Evolutionary conservation across 2,329 filamentous ascomycete genomes (phyloP).

Genomic region (Trichophyton rubrum): DNA sequence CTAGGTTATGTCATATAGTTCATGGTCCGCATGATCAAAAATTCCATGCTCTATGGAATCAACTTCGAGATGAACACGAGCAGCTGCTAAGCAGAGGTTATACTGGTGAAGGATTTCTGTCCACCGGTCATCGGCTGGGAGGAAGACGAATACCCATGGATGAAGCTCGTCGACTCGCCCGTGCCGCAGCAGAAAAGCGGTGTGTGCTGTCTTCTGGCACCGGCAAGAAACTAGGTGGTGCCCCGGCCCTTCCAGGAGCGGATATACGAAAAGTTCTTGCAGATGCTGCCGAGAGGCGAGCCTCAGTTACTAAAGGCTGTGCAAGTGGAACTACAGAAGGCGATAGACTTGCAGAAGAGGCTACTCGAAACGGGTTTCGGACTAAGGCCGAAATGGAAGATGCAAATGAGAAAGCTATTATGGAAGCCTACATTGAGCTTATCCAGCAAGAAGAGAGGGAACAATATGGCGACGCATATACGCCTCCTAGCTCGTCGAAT

Average conservation of each 20-base stretch:
- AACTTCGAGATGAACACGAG: conserved; percentile 75
- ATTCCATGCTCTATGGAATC: conserved; percentile 80
- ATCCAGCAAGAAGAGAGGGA: conserved; percentile 65
- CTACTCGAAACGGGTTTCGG: conserved; percentile 59
- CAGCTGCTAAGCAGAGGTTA: conserved; percentile 68
- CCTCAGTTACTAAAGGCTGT: conserved; percentile 58
- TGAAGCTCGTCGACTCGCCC: conserved; percentile 63
- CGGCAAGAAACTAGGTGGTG: conserved; percentile 61
- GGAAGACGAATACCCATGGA: conserved; percentile 51
- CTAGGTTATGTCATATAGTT: conserved; percentile 64
- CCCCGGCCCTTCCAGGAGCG: conserved; percentile 42
- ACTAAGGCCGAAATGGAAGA: conserved; percentile 80
- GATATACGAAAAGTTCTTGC: conserved; percentile 63
- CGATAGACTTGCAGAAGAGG: conserved; percentile 53
- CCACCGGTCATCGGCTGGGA: conserved; percentile 61
- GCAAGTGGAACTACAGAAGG: conserved; percentile 57
- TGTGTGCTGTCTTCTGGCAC: conserved; percentile 46
- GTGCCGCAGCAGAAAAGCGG: conserved; percentile 61
- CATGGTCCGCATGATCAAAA: conserved; percentile 69
- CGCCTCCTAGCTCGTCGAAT: conserved; percentile 40
- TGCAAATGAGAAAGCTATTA: conserved; percentile 76
- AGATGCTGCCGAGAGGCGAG: conserved; percentile 56
- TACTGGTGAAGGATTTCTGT: conserved; percentile 78
- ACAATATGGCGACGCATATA: conserved; percentile 45
- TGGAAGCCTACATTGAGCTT: conserved; percentile 73